These are phyloP conservation scores for Blastobotrys raffinosifermentans DNA, from an alignment of 1,139 yeast species.

Conservation along the genomic window DNA sequence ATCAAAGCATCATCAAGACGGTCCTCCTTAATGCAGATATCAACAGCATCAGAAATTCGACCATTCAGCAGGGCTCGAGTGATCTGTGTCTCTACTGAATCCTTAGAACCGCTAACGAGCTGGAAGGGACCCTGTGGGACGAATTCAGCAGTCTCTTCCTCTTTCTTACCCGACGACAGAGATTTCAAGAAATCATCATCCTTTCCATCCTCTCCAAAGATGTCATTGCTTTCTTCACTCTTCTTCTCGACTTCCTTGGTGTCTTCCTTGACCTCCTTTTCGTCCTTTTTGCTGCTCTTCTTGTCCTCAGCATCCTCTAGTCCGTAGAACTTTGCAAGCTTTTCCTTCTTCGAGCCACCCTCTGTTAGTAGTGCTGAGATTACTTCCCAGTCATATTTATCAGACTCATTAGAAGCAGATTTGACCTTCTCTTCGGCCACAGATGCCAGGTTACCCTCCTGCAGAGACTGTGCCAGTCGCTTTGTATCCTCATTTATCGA, in stretches of 20 bases:
- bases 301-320: conserved; percentile 17
- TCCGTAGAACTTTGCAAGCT: conserved; percentile 21
- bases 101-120: conserved; percentile 35
- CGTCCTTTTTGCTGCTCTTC: conserved; percentile 10
- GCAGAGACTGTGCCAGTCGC: conserved; percentile 54
- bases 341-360: conserved; percentile 40
- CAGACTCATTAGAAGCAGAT: conserved; percentile 36
- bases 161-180: conserved; percentile 17
- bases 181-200: conserved; percentile 32
- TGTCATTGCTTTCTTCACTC: conserved; percentile 14
- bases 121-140: conserved; percentile 42
- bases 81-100: conserved; percentile 45
- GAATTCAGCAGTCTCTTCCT: conserved; percentile 21
- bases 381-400: conserved; percentile 72
- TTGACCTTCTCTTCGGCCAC: conserved; percentile 17
- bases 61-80: conserved; percentile 57
- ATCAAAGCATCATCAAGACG: conserved; percentile 74
- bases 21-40: conserved; percentile 56
- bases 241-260: conserved; percentile 23
- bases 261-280: conserved; percentile 14
- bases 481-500: conserved; percentile 33
- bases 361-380: conserved; percentile 49
- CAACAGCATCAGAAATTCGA: conserved; percentile 62
- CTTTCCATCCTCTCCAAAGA: conserved; percentile 21
- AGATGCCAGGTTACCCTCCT: conserved; percentile 29